Evolutionary conservation across 352 stramenopile genomes (phyloP), one percentile per base, ranked within the genome.

Genomic region (Aphanomyces astaci): DNA sequence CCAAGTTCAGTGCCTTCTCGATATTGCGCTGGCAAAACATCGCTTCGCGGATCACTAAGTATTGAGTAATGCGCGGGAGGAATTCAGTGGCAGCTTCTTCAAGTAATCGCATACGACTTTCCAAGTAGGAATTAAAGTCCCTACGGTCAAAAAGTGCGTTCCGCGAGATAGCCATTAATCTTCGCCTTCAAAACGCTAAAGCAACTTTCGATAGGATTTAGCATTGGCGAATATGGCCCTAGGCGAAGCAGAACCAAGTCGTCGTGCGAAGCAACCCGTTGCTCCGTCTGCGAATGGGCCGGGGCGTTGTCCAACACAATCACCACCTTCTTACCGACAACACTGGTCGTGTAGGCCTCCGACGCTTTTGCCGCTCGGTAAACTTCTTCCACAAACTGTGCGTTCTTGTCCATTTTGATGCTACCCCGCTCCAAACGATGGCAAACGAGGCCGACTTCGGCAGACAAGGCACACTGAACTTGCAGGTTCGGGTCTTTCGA

Each of bases 381-480:
- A 4, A 71, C 22, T 5, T 28, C 46, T 3, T 71, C 62, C 1
- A 73, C 55, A 22, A 71, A 73, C 24, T 54, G 63, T 4, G 64
- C 69, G 49, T 75, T 75, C 3, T 45, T n/a, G 25, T 66, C 17
- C 68, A 76, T 70, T 31, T 71, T 71, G 28, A 76, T 76, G 54
- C 67, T 72, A 27, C 64, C 64, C n/a, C 60, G 52, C 25, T 60
- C 43, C 1, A 64, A 33, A 2, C 33, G 27, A n/a, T 67, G 49
- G 24, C 24, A 27, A 7, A 76, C 11, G 15, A 74, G 30, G 1
- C 63, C 67, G 46, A 56, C 28, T 24, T 31, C 33, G 0, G n/a
- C 27, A 7, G 54, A 71, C 1, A 76, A 40, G 0, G 68, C 54
- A 22, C 72, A 74, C 30, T 74, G 64, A 13, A 71, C 60, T 43